A percentile compares a stretch with the other conserved stretches of the same genome.
These are phyloP conservation scores for Venturia effusa DNA, from an alignment of 2,329 filamentous ascomycete genomes.

Conservation along the genomic window DNA sequence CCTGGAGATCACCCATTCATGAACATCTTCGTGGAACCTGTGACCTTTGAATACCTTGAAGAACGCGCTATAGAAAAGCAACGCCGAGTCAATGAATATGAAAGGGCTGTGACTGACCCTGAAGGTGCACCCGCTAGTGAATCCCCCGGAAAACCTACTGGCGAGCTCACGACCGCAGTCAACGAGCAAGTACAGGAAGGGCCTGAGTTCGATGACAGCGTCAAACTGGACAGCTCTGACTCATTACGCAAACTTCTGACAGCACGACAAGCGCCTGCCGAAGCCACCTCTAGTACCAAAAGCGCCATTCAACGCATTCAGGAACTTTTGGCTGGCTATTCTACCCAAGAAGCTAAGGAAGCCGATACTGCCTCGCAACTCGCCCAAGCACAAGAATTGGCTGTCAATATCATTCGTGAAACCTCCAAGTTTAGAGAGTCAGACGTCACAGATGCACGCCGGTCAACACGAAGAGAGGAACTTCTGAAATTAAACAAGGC, in stretches of 20 bases:
- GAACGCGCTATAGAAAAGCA: slow-evolving; percentile 58
- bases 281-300: not conserved
- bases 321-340: not conserved
- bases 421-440: not conserved
- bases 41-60: slow-evolving; percentile 47
- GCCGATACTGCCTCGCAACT: not conserved
- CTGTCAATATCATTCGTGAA: not conserved
- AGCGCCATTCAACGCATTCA: not conserved
- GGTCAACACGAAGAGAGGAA: not conserved
- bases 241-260: not conserved
- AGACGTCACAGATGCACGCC: not conserved
- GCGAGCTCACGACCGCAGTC: slow-evolving; percentile 19
- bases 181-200: slow-evolving; percentile 23
- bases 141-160: slow-evolving; percentile 3
- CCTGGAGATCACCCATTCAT: slow-evolving; percentile 52
- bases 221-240: slow-evolving; percentile 6
- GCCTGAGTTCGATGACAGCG: slow-evolving; percentile 19
- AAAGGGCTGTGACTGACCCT: slow-evolving; percentile 45
- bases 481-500: not conserved
- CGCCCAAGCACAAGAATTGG: not conserved
- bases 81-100: slow-evolving; percentile 53
- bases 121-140: slow-evolving; percentile 20
- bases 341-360: not conserved
- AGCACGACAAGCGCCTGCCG: not conserved
- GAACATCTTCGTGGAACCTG: slow-evolving; percentile 84